phyloP scores from a whole-genome alignment of 2,329 filamentous ascomycete species.

The Fusarium xyrophilum region DNA sequence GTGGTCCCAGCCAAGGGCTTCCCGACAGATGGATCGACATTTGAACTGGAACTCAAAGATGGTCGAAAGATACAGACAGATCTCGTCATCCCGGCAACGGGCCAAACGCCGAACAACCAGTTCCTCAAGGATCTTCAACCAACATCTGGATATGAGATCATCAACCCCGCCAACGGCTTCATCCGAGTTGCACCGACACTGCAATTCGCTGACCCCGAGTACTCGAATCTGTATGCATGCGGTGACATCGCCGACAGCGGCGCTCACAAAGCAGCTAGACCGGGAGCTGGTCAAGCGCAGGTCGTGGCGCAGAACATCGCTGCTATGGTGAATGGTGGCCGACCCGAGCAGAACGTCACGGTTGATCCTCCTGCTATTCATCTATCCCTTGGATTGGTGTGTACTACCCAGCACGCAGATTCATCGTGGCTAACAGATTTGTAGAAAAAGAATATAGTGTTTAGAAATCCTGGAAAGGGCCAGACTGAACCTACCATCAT shows the following conservation, averaged over 20 bases:
- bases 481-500: constrained; percentile 30
- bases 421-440: fast-evolving
- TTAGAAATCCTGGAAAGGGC: constrained; percentile 34
- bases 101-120: constrained; percentile 40
- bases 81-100: constrained; percentile 36
- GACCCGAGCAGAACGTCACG: constrained; percentile 10
- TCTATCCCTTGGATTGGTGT: constrained; percentile 33
- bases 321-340: constrained; percentile 28
- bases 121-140: constrained; percentile 27
- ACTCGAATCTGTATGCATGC: constrained; percentile 36
- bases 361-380: constrained; percentile 37
- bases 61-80: constrained; percentile 33
- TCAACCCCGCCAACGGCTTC: constrained; percentile 36
- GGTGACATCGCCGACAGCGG: constrained; percentile 40
- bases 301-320: constrained; percentile 37
- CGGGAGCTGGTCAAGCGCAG: constrained; percentile 28
- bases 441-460: constrained; percentile 40
- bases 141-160: background rate
- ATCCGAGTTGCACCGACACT: constrained; percentile 31
- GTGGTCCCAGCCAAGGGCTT: constrained; percentile 32
- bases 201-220: constrained; percentile 36
- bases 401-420: fast-evolving
- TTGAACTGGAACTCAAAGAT: constrained; percentile 35
- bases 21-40: constrained; percentile 26
- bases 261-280: constrained; percentile 37